Evolutionary conservation across 805 yeast species (phyloP), one percentile per base, ranked within the genome.

Genomic region (Saccharomycopsis babjevae): DNA sequence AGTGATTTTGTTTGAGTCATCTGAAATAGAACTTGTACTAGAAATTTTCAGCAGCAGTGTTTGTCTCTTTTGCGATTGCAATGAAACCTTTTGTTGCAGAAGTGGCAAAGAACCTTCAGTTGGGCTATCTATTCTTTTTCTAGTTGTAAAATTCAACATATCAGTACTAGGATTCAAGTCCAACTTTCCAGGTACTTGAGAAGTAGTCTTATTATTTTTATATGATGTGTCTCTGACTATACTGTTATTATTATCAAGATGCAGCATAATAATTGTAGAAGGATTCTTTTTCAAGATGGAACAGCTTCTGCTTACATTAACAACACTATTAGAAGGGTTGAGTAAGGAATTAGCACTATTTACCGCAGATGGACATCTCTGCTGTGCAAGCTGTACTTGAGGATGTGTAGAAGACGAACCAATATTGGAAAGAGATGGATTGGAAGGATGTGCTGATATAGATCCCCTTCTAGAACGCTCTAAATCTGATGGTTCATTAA

Each of bases 401-500:
- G 62, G 57, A 28, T 55, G 60, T 16, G 43, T 43, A 13, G 38
- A 46, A 18, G 28, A 25, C 5, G 58, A 1, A 13, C 32, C 32
- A 59, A 59, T 28, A 67, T 66, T 57, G 54, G 59, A 64, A 46
- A 73, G 65, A 18, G 72, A 70, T 5, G 75, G 71, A 16, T 76
- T 73, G 4, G 82, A 77, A 1, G 85, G 83, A 63, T 79, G 73
- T 0, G 83, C 79, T 54, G 83, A 77, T 58, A 82, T 81, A 1
- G 85, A 82, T n/a, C 84, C 83, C 61, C 86, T 71, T 65, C 82
- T 83, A 1, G 75, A 69, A 64, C 78, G 79, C 28, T 75, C 77
- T 28, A 70, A 68, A 7, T 66, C 70, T 11, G 77, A 70, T 0
- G 80, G 78, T 20, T 78, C 79, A 22, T 79, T 79, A 66, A 81